Base-by-base conservation (phyloP, 2,329 filamentous ascomycete species). In the Knufia petricola region DNA sequence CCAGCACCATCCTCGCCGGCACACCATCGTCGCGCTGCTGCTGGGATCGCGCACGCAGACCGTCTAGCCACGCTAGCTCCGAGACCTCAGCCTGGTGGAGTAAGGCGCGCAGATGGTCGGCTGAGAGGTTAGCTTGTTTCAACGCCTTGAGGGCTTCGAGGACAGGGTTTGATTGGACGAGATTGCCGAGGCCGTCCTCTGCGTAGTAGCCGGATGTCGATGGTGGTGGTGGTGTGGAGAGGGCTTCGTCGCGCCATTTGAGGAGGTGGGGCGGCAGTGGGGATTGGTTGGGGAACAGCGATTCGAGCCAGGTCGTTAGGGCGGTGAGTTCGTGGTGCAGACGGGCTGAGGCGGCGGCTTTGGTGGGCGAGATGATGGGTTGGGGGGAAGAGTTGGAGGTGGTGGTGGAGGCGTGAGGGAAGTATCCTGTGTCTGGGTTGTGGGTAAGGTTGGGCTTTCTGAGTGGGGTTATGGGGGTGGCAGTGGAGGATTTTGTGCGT, bases 121-220 rank as follows among this genome's bases (percentile, higher is more conserved):
- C 56, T 2, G 51, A 49, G 2, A 53, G 49, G 30, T 55, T 57
- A 24, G 52, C 55, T 2, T 52, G 40, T 54, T 55, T 59, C 24
- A 59, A 52, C 20, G 38, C 46, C 39, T 59, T 55, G 32, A 59
- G 39, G 12, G 54, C 54, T 15, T 38, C 43, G 21, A 59, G 54
- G 13, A 48, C 31, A 45, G 15, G 15, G 7, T 15, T 24, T 3
- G n/a, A 8, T 17, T 12, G 20, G n/a, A 8, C 23, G n/a, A 23
- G 3, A 21, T 24, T 4, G 38, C 32, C 28, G 24, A 15, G 24
- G 24, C 20, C 12, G n/a, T n/a, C 19, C n/a, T 36, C 6, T 6
- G 26, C 26, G 42, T 15, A 20, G 23, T 19, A 3, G 26, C 44
- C 32, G n/a, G n/a, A n/a, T n/a, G n/a, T n/a, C n/a, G n/a, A n/a